phyloP scores from a whole-genome alignment of 129 eudicot species.

The Pseudognaphalium luteoalbum region DNA sequence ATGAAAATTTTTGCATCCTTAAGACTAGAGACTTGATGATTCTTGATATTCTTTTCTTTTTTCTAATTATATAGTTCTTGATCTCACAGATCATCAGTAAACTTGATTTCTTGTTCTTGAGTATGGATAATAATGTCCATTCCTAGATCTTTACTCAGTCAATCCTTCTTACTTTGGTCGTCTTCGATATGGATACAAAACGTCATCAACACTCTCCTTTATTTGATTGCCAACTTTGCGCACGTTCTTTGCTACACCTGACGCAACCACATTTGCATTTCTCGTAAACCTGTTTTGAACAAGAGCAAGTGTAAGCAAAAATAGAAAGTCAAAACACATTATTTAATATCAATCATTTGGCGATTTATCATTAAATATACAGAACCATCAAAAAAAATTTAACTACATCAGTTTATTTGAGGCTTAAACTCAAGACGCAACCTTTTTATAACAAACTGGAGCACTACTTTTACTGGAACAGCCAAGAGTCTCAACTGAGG shows the following conservation, averaged over 20 bases:
- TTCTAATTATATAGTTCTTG: constrained; percentile 4
- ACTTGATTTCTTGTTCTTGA: constrained; percentile 7
- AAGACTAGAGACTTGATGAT: constrained; percentile 1
- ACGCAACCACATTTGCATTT: constrained; percentile 82
- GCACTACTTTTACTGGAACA: no score
- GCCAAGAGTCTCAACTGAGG: background rate
- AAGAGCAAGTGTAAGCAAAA: background rate
- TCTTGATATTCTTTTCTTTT: constrained; percentile 14
- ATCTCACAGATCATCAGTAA: constrained; percentile 15
- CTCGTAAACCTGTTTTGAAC: constrained; percentile 66
- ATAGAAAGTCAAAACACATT: background rate
- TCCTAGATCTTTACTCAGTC: constrained; percentile 9
- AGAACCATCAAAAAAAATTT: background rate
- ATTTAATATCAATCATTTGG: background rate
- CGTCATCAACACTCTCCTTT: constrained; percentile 73
- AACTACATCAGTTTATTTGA: constrained; percentile 5
- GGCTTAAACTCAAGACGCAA: background rate
- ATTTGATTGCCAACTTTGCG: constrained; percentile 74
- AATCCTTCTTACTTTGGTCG: constrained; percentile 64
- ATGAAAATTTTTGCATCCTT: constrained; percentile 27
- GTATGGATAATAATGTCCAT: constrained; percentile 26
- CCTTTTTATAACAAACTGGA: background rate
- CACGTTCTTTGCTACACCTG: constrained; percentile 79
- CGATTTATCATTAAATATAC: background rate
- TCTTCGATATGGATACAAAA: constrained; percentile 71